phyloP scores from a whole-genome alignment of 495 filamentous ascomycete genomes.

The Penicillium chermesinum region DNA sequence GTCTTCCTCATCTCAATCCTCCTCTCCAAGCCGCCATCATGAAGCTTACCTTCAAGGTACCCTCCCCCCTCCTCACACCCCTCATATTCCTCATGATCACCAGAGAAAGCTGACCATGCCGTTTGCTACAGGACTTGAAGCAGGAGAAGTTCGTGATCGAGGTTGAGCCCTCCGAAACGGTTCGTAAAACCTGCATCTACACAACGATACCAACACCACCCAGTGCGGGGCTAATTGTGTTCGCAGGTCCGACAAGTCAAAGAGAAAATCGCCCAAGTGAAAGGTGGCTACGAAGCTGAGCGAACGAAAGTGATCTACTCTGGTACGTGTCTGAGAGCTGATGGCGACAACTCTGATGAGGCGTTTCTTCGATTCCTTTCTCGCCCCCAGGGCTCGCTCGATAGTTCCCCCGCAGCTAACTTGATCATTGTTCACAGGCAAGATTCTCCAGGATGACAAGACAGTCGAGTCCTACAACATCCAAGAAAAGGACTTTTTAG shows the following conservation, averaged over 20 bases:
- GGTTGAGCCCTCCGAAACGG: conserved; percentile 85
- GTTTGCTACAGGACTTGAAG: conserved; percentile 72
- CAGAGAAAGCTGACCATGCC: no score
- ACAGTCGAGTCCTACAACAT: conserved; percentile 94
- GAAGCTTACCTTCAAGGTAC: conserved; percentile 81
- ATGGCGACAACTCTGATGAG: no score
- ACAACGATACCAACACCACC: conserved; percentile 7
- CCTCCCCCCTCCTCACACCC: conserved; percentile 1
- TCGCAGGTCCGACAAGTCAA: conserved; percentile 80
- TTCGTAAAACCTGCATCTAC: conserved; percentile 38
- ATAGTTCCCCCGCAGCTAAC: not conserved
- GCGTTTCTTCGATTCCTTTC: no score
- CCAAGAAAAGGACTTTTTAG: conserved; percentile 98
- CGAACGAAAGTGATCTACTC: conserved; percentile 95
- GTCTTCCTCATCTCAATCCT: conserved; percentile 9
- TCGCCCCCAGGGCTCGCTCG: not conserved
- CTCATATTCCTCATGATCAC: conserved; percentile 16
- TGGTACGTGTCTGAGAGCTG: conserved; percentile 44
- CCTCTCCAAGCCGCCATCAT: conserved; percentile 44
- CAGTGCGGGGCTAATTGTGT: conserved; percentile 31
- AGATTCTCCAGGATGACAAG: conserved; percentile 95
- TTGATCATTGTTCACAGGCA: conserved; percentile 52
- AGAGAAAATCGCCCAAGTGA: conserved; percentile 79
- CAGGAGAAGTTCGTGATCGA: conserved; percentile 97
- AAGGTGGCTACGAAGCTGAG: conserved; percentile 78